These are phyloP conservation scores for Mycena sp. DNA, from an alignment of 1,284 basidiomycete species.

Conservation along the genomic window DNA sequence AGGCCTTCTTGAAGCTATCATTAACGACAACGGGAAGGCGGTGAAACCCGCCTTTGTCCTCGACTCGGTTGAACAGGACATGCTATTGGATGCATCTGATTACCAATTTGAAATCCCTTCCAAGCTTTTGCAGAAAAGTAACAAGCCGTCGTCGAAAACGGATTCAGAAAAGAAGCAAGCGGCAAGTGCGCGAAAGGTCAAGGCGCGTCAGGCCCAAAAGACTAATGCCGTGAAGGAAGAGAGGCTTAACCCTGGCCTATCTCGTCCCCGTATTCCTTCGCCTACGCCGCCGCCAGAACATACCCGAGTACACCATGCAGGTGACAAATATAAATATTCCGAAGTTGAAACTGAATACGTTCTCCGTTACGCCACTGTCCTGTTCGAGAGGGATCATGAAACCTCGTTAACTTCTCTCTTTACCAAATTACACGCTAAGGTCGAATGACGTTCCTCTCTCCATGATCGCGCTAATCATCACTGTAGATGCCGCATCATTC, in stretches of 20 bases:
- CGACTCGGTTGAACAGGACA: conserved; percentile 58
- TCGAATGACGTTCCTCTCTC: conserved; percentile 11
- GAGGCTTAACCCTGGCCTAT: conserved; percentile 5
- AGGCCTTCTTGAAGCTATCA: conserved; percentile 52
- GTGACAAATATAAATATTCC: conserved; percentile 53
- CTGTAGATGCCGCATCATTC: conserved; percentile 54
- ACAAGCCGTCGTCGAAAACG: conserved; percentile 12
- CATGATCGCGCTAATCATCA: background rate
- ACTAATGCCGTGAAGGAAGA: conserved; percentile 6
- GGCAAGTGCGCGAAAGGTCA: background rate
- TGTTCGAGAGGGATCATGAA: conserved; percentile 42
- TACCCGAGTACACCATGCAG: conserved; percentile 37
- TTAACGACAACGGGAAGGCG: conserved; percentile 48
- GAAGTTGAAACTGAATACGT: conserved; percentile 56
- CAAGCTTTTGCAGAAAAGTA: conserved; percentile 4
- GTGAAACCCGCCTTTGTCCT: conserved; percentile 63
- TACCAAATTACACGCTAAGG: conserved; percentile 42
- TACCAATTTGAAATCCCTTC: conserved; percentile 43
- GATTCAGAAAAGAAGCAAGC: conserved; percentile 11
- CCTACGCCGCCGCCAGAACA: conserved; percentile 56
- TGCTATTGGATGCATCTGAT: conserved; percentile 55
- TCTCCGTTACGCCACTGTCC: conserved; percentile 40
- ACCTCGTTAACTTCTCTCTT: conserved; percentile 35
- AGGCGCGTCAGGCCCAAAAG: background rate
- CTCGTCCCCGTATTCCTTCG: conserved; percentile 37